Evolutionary conservation across 2,329 filamentous ascomycete species (phyloP).

Genomic region (Trichoderma asperellum): DNA sequence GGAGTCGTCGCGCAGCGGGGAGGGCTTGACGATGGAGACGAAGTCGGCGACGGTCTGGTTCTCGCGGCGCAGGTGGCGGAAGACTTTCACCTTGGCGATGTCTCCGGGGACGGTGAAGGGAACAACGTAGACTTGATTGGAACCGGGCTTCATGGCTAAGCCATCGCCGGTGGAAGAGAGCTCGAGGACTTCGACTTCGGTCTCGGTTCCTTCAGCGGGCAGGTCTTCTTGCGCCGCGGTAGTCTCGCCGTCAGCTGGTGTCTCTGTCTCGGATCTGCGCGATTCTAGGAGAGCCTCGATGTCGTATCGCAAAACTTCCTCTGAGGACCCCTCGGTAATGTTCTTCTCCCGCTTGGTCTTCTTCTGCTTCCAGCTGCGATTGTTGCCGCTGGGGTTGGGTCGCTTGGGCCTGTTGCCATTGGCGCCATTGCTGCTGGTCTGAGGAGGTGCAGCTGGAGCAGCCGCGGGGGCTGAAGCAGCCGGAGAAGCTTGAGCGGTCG

Average conservation of each 20-base stretch:
- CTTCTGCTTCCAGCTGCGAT: conserved; percentile 46
- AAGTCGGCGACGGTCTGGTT: conserved; percentile 82
- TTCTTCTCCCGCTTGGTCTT: conserved; percentile 63
- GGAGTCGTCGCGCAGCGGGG: conserved; percentile 74
- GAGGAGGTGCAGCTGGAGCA: conserved; percentile 7
- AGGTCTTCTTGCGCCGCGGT: conserved; percentile 44
- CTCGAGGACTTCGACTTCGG: conserved; percentile 79
- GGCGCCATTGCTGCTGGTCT: conserved; percentile 23
- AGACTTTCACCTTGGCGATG: conserved; percentile 74
- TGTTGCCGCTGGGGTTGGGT: conserved; percentile 31
- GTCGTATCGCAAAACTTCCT: conserved; percentile 69
- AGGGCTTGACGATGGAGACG: conserved; percentile 73
- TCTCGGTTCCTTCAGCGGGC: conserved; percentile 71
- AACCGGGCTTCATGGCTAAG: conserved; percentile 71
- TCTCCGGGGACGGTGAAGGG: conserved; percentile 91
- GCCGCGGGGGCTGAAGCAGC: conserved; percentile 1
- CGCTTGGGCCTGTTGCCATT: conserved; percentile 33
- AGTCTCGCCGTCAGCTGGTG: conserved; percentile 34
- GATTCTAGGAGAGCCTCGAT: conserved; percentile 58
- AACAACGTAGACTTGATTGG: conserved; percentile 74
- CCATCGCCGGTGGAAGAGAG: conserved; percentile 93
- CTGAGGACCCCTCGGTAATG: conserved; percentile 64
- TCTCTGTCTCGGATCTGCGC: conserved; percentile 42
- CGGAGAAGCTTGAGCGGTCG: conserved; percentile 26
- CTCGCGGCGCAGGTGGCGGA: conserved; percentile 67